Conservation (phyloP, 495 filamentous ascomycete genomes). For the Tuber melanosporum region DNA sequence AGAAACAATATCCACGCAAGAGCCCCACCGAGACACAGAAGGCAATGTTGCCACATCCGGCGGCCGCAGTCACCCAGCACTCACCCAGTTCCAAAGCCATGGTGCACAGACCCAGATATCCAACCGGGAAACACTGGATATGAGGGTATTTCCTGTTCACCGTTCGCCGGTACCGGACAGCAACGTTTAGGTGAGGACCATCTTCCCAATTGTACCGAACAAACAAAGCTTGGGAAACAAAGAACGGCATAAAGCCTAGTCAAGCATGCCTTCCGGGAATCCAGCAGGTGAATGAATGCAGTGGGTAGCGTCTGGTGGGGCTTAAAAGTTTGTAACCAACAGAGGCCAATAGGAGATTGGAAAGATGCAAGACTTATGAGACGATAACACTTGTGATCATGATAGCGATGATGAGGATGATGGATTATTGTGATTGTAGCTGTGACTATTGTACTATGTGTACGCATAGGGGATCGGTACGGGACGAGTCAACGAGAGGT, state of each 20-base stretch:
- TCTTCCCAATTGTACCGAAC: slow-evolving; percentile 2
- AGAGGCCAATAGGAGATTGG: not conserved
- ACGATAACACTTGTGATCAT: not conserved
- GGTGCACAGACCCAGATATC: not conserved
- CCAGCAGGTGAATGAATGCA: not conserved
- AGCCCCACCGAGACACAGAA: not conserved
- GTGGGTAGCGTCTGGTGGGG: not conserved
- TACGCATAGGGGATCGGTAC: not conserved
- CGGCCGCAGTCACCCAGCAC: not conserved
- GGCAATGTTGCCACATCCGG: not conserved
- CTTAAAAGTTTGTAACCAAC: not conserved
- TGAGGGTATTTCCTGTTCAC: not conserved
- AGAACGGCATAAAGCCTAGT: not conserved
- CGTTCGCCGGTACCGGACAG: not conserved
- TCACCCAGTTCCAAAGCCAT: not conserved
- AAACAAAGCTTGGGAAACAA: not conserved
- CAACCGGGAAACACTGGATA: not conserved
- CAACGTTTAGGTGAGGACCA: not conserved
- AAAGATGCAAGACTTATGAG: not conserved
- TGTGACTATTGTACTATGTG: not conserved
- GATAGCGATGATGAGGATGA: not conserved
- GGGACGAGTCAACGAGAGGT: not conserved
- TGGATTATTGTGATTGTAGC: not conserved
- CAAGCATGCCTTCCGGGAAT: not conserved
- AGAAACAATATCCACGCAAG: slow-evolving; percentile 3